phyloP scores from a whole-genome alignment of 2,329 filamentous ascomycete species.

The Aspergillus piperis region DNA sequence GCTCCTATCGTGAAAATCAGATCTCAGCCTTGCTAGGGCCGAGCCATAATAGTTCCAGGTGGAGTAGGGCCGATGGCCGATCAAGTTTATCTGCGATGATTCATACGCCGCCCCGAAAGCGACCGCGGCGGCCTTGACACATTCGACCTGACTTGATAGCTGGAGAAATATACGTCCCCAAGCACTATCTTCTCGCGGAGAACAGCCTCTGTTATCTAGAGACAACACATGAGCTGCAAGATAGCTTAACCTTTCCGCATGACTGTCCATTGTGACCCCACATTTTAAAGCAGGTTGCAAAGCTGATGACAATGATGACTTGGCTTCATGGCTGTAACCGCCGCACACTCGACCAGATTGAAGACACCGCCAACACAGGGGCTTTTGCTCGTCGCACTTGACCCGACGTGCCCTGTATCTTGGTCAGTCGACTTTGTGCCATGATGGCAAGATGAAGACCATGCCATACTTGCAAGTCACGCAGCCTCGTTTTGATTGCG shows the following conservation, averaged over 20 bases:
- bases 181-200: background rate
- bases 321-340: background rate
- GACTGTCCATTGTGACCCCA: background rate
- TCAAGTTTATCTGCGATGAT: background rate
- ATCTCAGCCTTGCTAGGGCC: background rate
- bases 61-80: background rate
- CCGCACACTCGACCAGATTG: background rate
- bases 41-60: background rate
- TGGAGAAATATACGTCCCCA: background rate
- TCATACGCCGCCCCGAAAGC: background rate
- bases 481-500: no score
- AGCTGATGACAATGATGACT: background rate
- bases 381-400: background rate
- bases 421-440: background rate
- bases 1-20: background rate
- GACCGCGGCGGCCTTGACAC: background rate
- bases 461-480: no score
- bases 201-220: background rate
- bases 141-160: background rate
- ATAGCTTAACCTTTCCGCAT: background rate
- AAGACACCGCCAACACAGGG: background rate
- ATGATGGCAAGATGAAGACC: background rate
- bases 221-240: background rate
- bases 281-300: background rate
- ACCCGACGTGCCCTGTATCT: background rate